Conservation (phyloP, 257 asterid genomes). For the Catharanthus roseus region DNA sequence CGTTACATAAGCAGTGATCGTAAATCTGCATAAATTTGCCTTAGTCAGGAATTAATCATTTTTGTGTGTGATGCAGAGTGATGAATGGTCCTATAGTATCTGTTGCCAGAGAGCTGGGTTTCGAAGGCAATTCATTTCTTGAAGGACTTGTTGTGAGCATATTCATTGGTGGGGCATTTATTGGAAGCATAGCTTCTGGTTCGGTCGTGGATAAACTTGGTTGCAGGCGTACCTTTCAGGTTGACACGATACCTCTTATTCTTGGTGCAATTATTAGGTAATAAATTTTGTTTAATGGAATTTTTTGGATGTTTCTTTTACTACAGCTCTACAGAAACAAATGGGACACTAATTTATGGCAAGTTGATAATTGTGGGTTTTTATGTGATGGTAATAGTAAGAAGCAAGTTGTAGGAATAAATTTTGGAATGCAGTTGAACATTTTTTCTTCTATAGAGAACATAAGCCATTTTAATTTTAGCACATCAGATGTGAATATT, state of each 20-base stretch:
- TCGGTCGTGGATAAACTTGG: slow-evolving; percentile 73
- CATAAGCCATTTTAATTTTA: too few relatives aligned
- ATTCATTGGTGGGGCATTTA: slow-evolving; percentile 78
- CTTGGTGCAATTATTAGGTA: slow-evolving; percentile 76
- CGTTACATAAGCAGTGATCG: not conserved
- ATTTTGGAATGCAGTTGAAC: too few relatives aligned
- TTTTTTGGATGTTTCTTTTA: not conserved
- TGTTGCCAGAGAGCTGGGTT: slow-evolving; percentile 75
- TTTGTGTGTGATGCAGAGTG: slow-evolving; percentile 44
- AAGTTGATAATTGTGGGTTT: not conserved
- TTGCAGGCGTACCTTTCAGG: slow-evolving; percentile 69
- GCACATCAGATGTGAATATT: too few relatives aligned
- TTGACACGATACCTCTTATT: slow-evolving; percentile 72
- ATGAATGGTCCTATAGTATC: slow-evolving; percentile 90
- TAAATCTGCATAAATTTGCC: not conserved
- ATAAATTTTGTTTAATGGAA: not conserved
- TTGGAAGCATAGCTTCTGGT: slow-evolving; percentile 74
- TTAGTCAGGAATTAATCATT: not conserved
- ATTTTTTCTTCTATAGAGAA: too few relatives aligned
- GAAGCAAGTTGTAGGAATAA: not conserved
- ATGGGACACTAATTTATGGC: not conserved
- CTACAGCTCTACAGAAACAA: not conserved
- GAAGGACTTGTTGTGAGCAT: slow-evolving; percentile 92
- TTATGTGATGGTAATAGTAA: not conserved
- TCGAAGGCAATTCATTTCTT: slow-evolving; percentile 70